Conservation (phyloP, 2,329 filamentous ascomycete genomes). For the Exophiala sideris region DNA sequence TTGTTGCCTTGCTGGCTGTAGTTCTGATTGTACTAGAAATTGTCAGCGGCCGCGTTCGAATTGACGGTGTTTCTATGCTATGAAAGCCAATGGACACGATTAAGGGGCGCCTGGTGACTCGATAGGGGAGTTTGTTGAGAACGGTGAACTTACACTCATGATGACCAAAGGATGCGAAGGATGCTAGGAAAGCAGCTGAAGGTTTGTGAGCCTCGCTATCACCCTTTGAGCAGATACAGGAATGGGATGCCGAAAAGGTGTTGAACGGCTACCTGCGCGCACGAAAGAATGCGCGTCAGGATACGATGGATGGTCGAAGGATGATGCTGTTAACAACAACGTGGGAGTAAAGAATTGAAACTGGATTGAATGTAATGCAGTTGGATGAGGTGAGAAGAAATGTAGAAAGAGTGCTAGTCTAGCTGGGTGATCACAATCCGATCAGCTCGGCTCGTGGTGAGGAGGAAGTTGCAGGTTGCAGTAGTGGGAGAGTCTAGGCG, state of each 20-base stretch:
- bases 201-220: background rate
- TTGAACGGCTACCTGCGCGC: background rate
- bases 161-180: constrained; percentile 8
- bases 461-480: background rate
- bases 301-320: background rate
- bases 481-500: background rate
- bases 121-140: background rate
- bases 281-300: background rate
- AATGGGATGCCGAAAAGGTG: constrained; percentile 1
- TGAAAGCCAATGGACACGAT: background rate
- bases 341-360: background rate
- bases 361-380: background rate
- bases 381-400: background rate
- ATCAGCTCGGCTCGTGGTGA: background rate
- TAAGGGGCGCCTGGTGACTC: constrained; percentile 4
- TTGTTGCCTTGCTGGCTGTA: constrained; percentile 7
- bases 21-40: constrained; percentile 15
- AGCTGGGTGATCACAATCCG: constrained; percentile 1
- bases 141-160: constrained; percentile 22
- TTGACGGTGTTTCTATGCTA: background rate
- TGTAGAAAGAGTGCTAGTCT: background rate
- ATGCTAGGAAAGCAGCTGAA: constrained; percentile 5
- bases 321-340: background rate
- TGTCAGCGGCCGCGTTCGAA: constrained; percentile 7
- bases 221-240: background rate